Conservation (phyloP, 768 basidiomycete genomes). For the Xerocomellus chrysenteron region DNA sequence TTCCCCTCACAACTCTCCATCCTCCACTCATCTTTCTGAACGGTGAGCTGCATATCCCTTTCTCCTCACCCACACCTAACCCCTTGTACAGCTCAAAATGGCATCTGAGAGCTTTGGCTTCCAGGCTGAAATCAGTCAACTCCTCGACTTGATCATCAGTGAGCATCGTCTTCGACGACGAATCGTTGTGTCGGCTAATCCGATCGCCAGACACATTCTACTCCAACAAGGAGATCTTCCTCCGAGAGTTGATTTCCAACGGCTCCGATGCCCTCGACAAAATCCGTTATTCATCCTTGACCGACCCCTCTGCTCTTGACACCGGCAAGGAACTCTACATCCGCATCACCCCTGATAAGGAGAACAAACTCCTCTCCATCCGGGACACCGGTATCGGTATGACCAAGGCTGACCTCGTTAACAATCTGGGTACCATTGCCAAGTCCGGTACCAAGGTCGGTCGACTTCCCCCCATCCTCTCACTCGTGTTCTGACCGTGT, state of each 20-base stretch:
- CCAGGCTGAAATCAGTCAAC: conserved; percentile 99
- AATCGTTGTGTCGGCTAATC: conserved; percentile 5
- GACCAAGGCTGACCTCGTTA: conserved; percentile 99
- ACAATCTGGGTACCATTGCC: conserved; percentile 96
- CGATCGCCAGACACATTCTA: conserved; percentile 87
- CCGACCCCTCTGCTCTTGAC: conserved; percentile 89
- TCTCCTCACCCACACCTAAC: conserved; percentile 10
- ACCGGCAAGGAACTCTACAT: conserved; percentile 91
- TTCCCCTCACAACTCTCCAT: conserved; percentile 11
- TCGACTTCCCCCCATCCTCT: background rate
- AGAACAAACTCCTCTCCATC: conserved; percentile 86
- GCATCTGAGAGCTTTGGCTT: conserved; percentile 89
- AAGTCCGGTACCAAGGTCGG: conserved; percentile 89
- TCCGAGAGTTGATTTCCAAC: conserved; percentile 97
- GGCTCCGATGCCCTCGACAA: conserved; percentile 98
- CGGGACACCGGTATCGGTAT: conserved; percentile 98
- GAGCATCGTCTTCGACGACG: conserved; percentile 29
- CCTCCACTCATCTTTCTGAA: conserved; percentile 8
- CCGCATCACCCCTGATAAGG: conserved; percentile 93
- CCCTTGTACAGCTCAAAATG: conserved; percentile 42
- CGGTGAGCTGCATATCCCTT: conserved; percentile 12
- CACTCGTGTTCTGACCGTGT: conserved; percentile 9
- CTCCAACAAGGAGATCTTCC: conserved; percentile 99
- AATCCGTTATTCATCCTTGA: conserved; percentile 95
- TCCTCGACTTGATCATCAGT: conserved; percentile 99